These are phyloP conservation scores for Elsinoe necatrix DNA, from an alignment of 2,329 filamentous ascomycete species.

Conservation along the genomic window DNA sequence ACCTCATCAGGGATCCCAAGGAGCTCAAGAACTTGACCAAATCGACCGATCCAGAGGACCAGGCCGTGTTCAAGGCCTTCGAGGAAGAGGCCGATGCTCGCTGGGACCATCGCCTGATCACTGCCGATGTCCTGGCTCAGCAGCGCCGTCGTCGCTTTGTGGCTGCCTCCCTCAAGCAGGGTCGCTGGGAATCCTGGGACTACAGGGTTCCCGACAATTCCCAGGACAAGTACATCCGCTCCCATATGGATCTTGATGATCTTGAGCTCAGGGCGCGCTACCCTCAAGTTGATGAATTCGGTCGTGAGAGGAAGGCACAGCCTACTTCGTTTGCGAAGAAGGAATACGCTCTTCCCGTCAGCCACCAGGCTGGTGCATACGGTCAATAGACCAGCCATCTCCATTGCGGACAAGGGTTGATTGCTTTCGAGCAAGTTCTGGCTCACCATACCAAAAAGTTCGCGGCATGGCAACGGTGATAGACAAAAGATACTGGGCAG, in stretches of 20 bases:
- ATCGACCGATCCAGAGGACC: slow-evolving; percentile 32
- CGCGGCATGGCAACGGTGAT: slow-evolving; percentile 1
- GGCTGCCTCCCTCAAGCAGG: slow-evolving; percentile 70
- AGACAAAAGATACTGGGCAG: background rate
- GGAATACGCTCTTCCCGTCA: slow-evolving; percentile 24
- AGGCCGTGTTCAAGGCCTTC: slow-evolving; percentile 50
- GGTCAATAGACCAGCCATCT: slow-evolving; percentile 24
- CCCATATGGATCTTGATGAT: slow-evolving; percentile 70
- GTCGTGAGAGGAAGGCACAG: slow-evolving; percentile 25
- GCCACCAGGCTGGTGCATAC: slow-evolving; percentile 27
- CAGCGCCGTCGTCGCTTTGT: slow-evolving; percentile 73
- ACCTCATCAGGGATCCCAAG: slow-evolving; percentile 64
- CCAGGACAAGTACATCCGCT: slow-evolving; percentile 66
- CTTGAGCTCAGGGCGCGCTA: slow-evolving; percentile 68
- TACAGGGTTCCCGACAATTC: slow-evolving; percentile 65
- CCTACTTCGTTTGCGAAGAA: slow-evolving; percentile 16
- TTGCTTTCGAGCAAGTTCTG: background rate
- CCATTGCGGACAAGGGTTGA: background rate
- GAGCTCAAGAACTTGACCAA: slow-evolving; percentile 65
- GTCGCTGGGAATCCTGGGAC: slow-evolving; percentile 76
- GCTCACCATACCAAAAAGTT: background rate
- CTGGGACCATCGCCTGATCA: slow-evolving; percentile 77
- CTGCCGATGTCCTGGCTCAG: slow-evolving; percentile 61
- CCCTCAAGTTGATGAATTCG: slow-evolving; percentile 47
- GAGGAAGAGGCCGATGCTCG: slow-evolving; percentile 61